Percentiles rank a stretch among this genome's conserved stretches.
These are phyloP conservation scores for Serendipita sp. DNA, from an alignment of 768 basidiomycete genomes.

Conservation along the genomic window DNA sequence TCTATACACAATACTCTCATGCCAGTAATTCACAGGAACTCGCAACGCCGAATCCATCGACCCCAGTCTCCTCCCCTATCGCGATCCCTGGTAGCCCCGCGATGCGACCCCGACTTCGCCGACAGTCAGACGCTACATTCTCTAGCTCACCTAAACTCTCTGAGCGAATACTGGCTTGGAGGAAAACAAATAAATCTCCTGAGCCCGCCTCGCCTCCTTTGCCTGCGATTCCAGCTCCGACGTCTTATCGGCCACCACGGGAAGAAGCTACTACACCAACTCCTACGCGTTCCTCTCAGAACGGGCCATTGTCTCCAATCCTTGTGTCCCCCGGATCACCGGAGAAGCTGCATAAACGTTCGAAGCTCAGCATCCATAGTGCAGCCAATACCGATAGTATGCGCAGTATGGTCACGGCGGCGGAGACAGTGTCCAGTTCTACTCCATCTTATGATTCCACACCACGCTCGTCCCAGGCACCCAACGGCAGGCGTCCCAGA, in stretches of 20 bases:
- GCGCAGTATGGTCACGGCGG: conserved; percentile 37
- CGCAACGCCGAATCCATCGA: conserved; percentile 1
- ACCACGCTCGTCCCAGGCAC: background rate
- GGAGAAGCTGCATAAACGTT: conserved; percentile 18
- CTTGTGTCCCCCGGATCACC: background rate
- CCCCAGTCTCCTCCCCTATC: background rate
- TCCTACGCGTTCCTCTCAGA: background rate
- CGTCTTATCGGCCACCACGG: background rate
- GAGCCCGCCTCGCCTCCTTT: background rate
- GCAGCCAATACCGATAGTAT: conserved; percentile 36
- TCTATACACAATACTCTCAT: conserved; percentile 63
- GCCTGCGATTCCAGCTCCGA: conserved; percentile 24
- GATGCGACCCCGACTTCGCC: conserved; percentile 38
- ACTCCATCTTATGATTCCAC: conserved; percentile 2
- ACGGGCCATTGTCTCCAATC: background rate
- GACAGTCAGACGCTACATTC: conserved; percentile 14
- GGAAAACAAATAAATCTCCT: background rate
- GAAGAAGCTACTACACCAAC: background rate
- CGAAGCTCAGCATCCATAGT: conserved; percentile 45
- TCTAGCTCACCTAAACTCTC: conserved; percentile 22
- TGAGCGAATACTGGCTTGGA: conserved; percentile 15
- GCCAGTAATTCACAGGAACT: conserved; percentile 14
- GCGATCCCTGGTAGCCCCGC: conserved; percentile 8
- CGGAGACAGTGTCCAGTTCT: conserved; percentile 28
- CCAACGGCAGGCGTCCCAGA: background rate